Base-by-base conservation (phyloP, 1,284 basidiomycete species). In the Papiliotrema fonsecae region DNA sequence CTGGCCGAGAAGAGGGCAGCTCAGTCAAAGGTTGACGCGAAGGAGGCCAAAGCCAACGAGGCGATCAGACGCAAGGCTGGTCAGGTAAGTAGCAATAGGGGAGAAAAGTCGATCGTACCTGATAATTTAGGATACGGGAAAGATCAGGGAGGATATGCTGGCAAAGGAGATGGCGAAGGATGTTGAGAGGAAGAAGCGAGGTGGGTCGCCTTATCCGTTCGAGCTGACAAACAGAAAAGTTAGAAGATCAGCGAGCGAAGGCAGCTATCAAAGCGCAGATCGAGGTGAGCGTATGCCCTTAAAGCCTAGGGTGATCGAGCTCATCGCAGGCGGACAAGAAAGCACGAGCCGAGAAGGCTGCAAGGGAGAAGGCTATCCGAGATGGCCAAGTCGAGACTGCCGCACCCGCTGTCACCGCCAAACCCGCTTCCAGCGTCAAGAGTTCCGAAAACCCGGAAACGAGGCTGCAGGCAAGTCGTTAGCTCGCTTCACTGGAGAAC, bases 231-330 rank as follows among this genome's bases (percentile, higher is more conserved):
- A 34, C 25, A 88, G 90, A 93, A 61, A 94, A 94, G 75, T 63
- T 88, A 34, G 86, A 86, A 45, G 92, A 96, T 45, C 83, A 82
- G 25, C 84, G 83, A 66, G 91, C 89, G 1, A 83, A 78, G 53
- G 88, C 87, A 2, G 86, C 86, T 3, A 78, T 94, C 62, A 89
- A 88, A 67, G 88, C 86, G 0, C 89, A 94, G 70, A 96, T 97
- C 57, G 92, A 94, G 72, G 69, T 65, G 43, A 45, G 58, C 26
- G 25, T 13, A 28, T 13, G 10, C 21, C 21, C 16, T n/a, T 13
- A 4, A 2, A 24, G 19, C 18, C 14, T 37, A 16, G 18, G 25
- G 40, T 47, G 55, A 25, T 52, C 46, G 4, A 11, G 9, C 25
- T 49, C n/a, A n/a, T n/a, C n/a, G n/a, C n/a, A 71, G 68, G 87